Evolutionary conservation across 805 yeast genomes (phyloP), one percentile per base, ranked within the genome.

Genomic region (Ogataea zsoltii): DNA sequence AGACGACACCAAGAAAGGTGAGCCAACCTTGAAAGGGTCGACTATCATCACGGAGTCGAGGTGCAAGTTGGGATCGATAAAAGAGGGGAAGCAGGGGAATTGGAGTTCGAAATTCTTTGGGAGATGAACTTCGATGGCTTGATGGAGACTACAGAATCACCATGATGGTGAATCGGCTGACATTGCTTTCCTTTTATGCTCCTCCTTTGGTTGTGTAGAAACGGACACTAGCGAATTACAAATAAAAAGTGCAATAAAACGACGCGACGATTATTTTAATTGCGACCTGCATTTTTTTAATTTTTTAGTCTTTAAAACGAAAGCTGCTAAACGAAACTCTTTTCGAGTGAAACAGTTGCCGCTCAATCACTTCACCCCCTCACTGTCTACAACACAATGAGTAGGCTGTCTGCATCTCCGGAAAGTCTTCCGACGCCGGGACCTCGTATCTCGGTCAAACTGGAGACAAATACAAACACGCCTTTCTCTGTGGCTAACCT

Each of bases 71-170:
- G 35, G 38, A n/a, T 31, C 45, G 14, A 21, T 21, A 5, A 21
- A 21, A 21, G 25, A 21, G 25, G 25, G 9, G n/a, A 31, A 33
- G 14, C 35, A 36, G 12, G 16, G 18, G 14, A 23, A 25, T n/a
- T 51, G 55, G 55, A 41, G 50, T 33, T 15, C 41, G 21, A 44
- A 39, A 33, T 14, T 49, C 14, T 52, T 52, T 43, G 53, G 53
- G 4, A 45, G 51, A 45, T 52, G 42, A 37, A 13, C 14, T 11
- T n/a, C 6, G 31, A 21, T 21, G 31, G 31, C 14, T 28, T 28
- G 13, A n/a, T n/a, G n/a, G n/a, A n/a, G n/a, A n/a, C n/a, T n/a
- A n/a, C n/a, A n/a, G n/a, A n/a, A n/a, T n/a, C n/a, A n/a, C n/a
- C n/a, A n/a, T n/a, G 31, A 21, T 21, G 25, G 25, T 9, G 9